Conservation (phyloP, 495 filamentous ascomycete genomes). For the Penicillium chermesinum region DNA sequence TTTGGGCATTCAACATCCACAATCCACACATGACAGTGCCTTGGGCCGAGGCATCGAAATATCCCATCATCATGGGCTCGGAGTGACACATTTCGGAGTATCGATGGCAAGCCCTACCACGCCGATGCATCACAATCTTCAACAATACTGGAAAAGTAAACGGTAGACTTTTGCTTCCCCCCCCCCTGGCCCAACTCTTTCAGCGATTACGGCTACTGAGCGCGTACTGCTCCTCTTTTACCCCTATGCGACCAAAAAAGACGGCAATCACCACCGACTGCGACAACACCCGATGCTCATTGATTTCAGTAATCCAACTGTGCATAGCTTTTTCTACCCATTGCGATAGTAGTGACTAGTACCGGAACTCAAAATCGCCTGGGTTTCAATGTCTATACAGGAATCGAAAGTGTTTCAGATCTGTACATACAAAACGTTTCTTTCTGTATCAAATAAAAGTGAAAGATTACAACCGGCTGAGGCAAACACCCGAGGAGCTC, state of each 20-base stretch:
- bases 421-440: neutral
- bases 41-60: constrained; percentile 5
- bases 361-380: no score
- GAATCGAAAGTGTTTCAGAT: no score
- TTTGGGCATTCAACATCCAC: constrained; percentile 38
- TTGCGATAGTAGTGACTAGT: neutral
- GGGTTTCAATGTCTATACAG: no score
- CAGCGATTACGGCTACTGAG: neutral
- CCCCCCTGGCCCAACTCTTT: neutral
- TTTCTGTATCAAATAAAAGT: no score
- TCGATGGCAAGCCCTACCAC: constrained; percentile 9
- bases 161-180: constrained; percentile 10
- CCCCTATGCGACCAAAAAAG: constrained; percentile 25
- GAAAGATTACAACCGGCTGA: no score
- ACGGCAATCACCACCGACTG: constrained; percentile 16
- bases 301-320: neutral
- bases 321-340: neutral
- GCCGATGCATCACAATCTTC: constrained; percentile 25
- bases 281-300: constrained; percentile 12
- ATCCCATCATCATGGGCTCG: neutral
- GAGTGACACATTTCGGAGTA: neutral
- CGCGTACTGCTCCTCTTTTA: constrained; percentile 7
- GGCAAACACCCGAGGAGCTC: no score
- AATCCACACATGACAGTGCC: constrained; percentile 16
- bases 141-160: constrained; percentile 28